Conservation (phyloP, 768 basidiomycete species). For the Boletus fagicola region DNA sequence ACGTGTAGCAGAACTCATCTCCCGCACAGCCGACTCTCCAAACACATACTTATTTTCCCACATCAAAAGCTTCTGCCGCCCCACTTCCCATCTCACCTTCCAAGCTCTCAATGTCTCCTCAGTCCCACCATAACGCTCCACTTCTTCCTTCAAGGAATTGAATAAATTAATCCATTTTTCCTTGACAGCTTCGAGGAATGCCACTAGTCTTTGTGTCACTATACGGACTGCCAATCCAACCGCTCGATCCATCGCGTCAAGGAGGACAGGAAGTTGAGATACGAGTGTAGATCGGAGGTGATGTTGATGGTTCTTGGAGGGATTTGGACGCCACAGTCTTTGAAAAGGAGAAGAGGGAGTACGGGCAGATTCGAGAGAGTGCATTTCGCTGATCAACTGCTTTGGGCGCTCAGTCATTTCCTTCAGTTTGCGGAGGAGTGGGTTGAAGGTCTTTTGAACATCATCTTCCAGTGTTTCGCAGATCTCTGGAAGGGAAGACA, state of each 20-base stretch:
- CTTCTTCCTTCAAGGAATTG: constrained; percentile 40
- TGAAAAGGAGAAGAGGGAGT: constrained; percentile 46
- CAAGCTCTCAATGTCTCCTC: constrained; percentile 67
- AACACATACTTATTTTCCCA: background rate
- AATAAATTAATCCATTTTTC: constrained; percentile 49
- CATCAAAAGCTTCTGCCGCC: background rate
- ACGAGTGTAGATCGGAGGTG: constrained; percentile 66
- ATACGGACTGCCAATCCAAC: constrained; percentile 45
- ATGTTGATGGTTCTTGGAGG: constrained; percentile 35
- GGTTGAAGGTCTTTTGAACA: constrained; percentile 49
- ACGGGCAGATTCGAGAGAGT: constrained; percentile 65
- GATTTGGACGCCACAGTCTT: constrained; percentile 45
- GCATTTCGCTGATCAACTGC: constrained; percentile 63
- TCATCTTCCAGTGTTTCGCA: constrained; percentile 46
- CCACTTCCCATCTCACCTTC: constrained; percentile 52
- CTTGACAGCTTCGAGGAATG: constrained; percentile 41
- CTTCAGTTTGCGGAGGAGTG: constrained; percentile 53
- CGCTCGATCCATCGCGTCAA: constrained; percentile 50
- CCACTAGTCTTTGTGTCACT: constrained; percentile 39
- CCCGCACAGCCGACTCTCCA: background rate
- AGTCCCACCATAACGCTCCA: constrained; percentile 57
- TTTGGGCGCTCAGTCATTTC: constrained; percentile 54
- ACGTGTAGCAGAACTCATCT: background rate
- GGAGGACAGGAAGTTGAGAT: constrained; percentile 62
- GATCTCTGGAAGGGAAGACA: constrained; percentile 36